Percentiles rank a stretch among this genome's conserved stretches.
Conservation (phyloP, 495 filamentous ascomycete genomes). For the Podospora didyma region DNA sequence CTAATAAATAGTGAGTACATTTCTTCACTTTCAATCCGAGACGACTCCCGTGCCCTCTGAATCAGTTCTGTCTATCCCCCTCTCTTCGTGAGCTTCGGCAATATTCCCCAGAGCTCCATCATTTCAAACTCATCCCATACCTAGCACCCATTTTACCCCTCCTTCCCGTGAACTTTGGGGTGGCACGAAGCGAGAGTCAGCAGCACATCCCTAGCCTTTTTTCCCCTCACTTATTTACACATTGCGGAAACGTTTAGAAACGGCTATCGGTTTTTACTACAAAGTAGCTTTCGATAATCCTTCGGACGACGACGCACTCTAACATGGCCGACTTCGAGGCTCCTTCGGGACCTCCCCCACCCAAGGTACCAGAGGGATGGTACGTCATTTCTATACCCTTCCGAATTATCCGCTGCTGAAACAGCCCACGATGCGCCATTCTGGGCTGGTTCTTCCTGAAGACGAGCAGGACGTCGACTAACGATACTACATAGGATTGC, state of each 20-base stretch:
- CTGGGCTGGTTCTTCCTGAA: background rate
- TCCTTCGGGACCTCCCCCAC: conserved; percentile 78
- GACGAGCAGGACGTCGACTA: background rate
- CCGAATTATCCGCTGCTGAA: no score
- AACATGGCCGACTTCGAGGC: conserved; percentile 60
- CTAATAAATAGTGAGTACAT: no score
- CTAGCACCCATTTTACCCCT: background rate
- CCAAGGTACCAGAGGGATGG: conserved; percentile 82
- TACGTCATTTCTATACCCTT: background rate
- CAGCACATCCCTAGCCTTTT: background rate
- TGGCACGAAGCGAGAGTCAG: background rate
- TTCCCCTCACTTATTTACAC: background rate
- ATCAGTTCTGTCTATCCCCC: no score
- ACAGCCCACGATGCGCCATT: no score
- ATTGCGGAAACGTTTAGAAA: background rate
- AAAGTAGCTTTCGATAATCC: background rate
- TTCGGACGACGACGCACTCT: background rate
- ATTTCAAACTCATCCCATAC: background rate
- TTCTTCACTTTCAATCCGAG: no score
- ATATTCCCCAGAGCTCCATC: no score
- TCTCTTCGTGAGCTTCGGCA: no score
- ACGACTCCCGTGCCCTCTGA: no score
- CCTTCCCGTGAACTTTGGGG: background rate
- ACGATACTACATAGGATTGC: conserved; percentile 45
- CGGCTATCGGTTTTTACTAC: background rate